phyloP scores from a whole-genome alignment of 2,329 filamentous ascomycete genomes.

The Fonsecaea multimorphosa region DNA sequence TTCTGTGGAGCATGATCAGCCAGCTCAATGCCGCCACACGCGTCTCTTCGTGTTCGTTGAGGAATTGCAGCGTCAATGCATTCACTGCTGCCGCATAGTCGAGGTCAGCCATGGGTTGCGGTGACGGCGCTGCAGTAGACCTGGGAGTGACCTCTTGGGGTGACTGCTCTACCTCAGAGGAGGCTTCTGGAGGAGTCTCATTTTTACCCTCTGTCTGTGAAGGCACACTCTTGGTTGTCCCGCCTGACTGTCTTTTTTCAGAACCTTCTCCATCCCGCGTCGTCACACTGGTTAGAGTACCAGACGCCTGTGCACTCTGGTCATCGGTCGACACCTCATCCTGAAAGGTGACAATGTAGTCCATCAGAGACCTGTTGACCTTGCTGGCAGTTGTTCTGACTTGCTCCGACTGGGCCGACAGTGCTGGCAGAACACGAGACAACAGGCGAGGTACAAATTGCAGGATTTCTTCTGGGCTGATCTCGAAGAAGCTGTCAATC shows the following conservation, averaged over 20 bases:
- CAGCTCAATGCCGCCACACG: slow-evolving; percentile 91
- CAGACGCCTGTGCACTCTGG: slow-evolving; percentile 45
- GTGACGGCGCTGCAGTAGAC: slow-evolving; percentile 55
- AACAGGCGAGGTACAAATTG: slow-evolving; percentile 92
- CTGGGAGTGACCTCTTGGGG: slow-evolving; percentile 43
- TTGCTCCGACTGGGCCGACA: slow-evolving; percentile 88
- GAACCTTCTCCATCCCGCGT: slow-evolving; percentile 41
- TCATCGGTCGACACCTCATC: slow-evolving; percentile 55
- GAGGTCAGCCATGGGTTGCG: slow-evolving; percentile 66
- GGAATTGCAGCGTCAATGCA: slow-evolving; percentile 87
- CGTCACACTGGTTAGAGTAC: slow-evolving; percentile 50
- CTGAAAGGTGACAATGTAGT: slow-evolving; percentile 90
- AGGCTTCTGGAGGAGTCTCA: slow-evolving; percentile 22
- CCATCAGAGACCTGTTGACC: slow-evolving; percentile 89
- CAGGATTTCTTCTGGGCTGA: slow-evolving; percentile 94
- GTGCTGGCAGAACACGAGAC: slow-evolving; percentile 87
- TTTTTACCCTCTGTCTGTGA: slow-evolving; percentile 12
- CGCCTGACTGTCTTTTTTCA: slow-evolving; percentile 35
- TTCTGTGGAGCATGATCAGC: slow-evolving; percentile 97
- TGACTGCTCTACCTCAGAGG: slow-evolving; percentile 27
- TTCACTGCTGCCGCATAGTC: slow-evolving; percentile 95
- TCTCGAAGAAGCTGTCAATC: slow-evolving; percentile 96
- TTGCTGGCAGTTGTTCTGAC: slow-evolving; percentile 86
- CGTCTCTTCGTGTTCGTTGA: slow-evolving; percentile 96
- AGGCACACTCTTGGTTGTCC: slow-evolving; percentile 48